Percentiles rank a stretch among this genome's conserved stretches.
These are phyloP conservation scores for Colletotrichum sp. DNA, from an alignment of 2,329 filamentous ascomycete species.

Conservation along the genomic window DNA sequence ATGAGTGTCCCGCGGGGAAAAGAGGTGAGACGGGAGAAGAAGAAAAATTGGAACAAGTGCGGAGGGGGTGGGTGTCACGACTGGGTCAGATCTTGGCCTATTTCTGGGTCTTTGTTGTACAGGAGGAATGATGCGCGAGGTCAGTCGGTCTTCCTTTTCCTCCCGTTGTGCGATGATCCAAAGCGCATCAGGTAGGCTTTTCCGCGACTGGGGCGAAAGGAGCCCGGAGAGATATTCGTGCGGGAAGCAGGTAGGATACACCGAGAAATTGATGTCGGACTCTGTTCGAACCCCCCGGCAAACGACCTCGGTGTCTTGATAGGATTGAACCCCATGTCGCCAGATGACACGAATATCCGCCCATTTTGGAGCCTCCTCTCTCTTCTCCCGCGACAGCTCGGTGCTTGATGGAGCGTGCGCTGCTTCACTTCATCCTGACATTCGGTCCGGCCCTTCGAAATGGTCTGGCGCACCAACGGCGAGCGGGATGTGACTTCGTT, in stretches of 20 bases:
- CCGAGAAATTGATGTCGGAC: not conserved
- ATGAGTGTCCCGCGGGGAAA: not conserved
- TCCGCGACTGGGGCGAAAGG: not conserved
- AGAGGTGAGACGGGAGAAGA: not conserved
- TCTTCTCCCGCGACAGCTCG: not conserved
- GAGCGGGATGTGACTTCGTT: conserved; percentile 6
- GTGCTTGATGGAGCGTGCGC: not conserved
- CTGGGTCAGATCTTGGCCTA: conserved; percentile 7
- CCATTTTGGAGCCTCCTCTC: not conserved
- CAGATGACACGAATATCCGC: not conserved
- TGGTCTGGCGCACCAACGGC: not conserved
- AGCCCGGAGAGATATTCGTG: not conserved
- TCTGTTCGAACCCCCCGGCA: not conserved
- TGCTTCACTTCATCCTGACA: not conserved
- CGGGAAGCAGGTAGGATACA: not conserved
- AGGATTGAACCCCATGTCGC: not conserved
- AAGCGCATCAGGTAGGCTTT: not conserved
- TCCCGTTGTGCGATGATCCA: not conserved
- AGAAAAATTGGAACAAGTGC: not conserved
- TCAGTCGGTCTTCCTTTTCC: not conserved
- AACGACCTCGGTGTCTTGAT: not conserved
- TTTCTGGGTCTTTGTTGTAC: not conserved
- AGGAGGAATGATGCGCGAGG: not conserved
- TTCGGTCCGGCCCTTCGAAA: not conserved
- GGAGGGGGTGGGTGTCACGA: not conserved